Base-by-base conservation (phyloP, 2,329 filamentous ascomycete genomes). In the Diaporthe sp. region DNA sequence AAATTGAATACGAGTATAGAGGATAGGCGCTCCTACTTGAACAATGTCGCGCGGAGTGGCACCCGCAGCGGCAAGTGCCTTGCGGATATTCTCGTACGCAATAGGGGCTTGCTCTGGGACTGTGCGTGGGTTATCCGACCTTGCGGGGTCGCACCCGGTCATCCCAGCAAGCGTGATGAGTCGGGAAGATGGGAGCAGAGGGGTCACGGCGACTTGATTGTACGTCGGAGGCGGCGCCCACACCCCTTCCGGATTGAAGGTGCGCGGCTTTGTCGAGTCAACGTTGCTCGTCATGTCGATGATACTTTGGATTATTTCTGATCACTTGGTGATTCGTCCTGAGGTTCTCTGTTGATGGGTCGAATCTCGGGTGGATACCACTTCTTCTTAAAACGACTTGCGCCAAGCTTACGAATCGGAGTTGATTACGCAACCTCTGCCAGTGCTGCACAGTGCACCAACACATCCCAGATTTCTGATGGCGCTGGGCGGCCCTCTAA, bases 11-110 rank as follows among this genome's bases (percentile, higher is more conserved):
- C 13, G 22, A 25, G 28, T 2, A 8, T 22, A 4, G n/a, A 15
- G 33, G 3, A 28, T 7, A 30, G 61, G 19, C 9, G 10, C n/a
- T 45, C 66, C 57, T 13, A 74, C 73, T 13, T 74, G 73, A 30
- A 74, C 73, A 72, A 74, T 74, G 30, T 74, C 68, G 28, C 73
- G 73, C 10, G 67, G 73, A 4, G 67, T 72, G 33, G 73, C 73
- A 30, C 68, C 73, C 5, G 73, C 73, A 25, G 73, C 73, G 30
- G 73, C 58, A 38, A 74, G 68, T 10, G 67, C 69, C 30, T 60
- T 67, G 19, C 57, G 67, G 13, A 74, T 66, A 19, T 74, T 74
- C 38, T 70, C 45, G 40, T 74, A 74, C 17, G 73, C 73, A 38
- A 74, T 57, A 22, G 50, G 47, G 17, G 50, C 73, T 61, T 74